Base-by-base conservation (phyloP, 345 rosid species). In the Diplotaxis tenuifolia region DNA sequence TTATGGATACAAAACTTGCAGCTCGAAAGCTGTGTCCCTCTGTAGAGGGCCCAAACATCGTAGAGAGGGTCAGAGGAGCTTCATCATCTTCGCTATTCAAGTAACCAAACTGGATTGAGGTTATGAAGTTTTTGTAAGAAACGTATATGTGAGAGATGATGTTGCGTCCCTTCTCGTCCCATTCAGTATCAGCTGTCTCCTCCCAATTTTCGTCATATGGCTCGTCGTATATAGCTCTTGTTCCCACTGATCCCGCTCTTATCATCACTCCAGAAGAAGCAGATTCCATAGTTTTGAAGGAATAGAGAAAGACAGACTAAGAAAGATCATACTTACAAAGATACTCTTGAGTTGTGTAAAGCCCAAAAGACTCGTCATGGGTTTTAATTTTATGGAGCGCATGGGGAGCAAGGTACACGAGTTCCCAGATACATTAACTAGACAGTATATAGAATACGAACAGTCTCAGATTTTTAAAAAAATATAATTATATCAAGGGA, bases 391-490 rank as follows among this genome's bases (percentile, higher is more conserved):
- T n/a, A 70, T 57, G 74, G 19, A n/a, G 25, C 25, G 25, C 19
- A 83, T 89, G 1, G 87, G 88, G 29, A 71, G 60, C 34, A 59
- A 29, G 67, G 45, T 15, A 29, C 11, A 71, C 59, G 29, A 60
- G 49, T 49, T 71, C 28, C 27, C 14, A 40, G 4, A 40, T 56
- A 38, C 64, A 14, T 14, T 42, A 42, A 42, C 18, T 42, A 42
- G 4, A 40, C 49, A 1, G 49, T 42, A 42, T 4, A 18, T n/a
- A 42, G 55, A 50, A 50, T 18, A 50, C 55, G 19, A 8, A 50
- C 23, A 50, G 11, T 3, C 0, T 50, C 20, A 16, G 54, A 50
- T 18, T 50, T 18, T 50, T 50, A 0, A 19, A 38, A 38, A 50
- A 3, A 0, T 18, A 3, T 11, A 0, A 53, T 53, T 53, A 21